Percentiles rank a stretch among this genome's conserved stretches.
Conservation (phyloP, 2,329 filamentous ascomycete species). For the Beauveria sp. region DNA sequence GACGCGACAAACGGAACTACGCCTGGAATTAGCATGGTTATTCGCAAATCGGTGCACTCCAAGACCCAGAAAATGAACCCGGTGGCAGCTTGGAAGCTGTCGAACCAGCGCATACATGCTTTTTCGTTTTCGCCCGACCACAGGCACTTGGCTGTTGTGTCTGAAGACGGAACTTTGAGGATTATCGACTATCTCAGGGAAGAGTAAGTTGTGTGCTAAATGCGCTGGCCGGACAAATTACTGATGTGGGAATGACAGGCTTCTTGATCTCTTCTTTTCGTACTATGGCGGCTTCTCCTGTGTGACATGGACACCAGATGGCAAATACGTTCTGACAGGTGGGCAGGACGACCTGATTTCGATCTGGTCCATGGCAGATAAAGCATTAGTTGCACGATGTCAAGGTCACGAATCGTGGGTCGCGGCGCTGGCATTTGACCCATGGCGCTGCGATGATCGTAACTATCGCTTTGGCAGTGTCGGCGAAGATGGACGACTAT, state of each 20-base stretch:
- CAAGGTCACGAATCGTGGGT: slow-evolving; percentile 97
- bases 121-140: slow-evolving; percentile 90
- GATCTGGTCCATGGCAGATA: slow-evolving; percentile 86
- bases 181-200: slow-evolving; percentile 91
- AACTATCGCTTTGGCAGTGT: slow-evolving; percentile 96
- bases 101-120: slow-evolving; percentile 81
- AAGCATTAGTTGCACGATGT: slow-evolving; percentile 79
- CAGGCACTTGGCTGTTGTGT: slow-evolving; percentile 78
- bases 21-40: slow-evolving; percentile 48
- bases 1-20: slow-evolving; percentile 25
- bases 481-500: slow-evolving; percentile 81
- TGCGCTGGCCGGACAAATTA: too few species aligned
- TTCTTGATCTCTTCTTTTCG: slow-evolving; percentile 79
- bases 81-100: slow-evolving; percentile 85
- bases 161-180: slow-evolving; percentile 82
- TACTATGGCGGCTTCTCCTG: slow-evolving; percentile 93
- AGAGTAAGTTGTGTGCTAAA: slow-evolving; percentile 48
- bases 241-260: slow-evolving; percentile 35
- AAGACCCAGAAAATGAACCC: slow-evolving; percentile 92
- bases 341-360: slow-evolving; percentile 94
- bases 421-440: slow-evolving; percentile 86
- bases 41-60: slow-evolving; percentile 88
- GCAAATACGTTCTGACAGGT: slow-evolving; percentile 89
- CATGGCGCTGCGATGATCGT: slow-evolving; percentile 91
- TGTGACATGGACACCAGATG: slow-evolving; percentile 96